Conservation (phyloP, 768 basidiomycete genomes). For the Tephrocybe sp. region DNA sequence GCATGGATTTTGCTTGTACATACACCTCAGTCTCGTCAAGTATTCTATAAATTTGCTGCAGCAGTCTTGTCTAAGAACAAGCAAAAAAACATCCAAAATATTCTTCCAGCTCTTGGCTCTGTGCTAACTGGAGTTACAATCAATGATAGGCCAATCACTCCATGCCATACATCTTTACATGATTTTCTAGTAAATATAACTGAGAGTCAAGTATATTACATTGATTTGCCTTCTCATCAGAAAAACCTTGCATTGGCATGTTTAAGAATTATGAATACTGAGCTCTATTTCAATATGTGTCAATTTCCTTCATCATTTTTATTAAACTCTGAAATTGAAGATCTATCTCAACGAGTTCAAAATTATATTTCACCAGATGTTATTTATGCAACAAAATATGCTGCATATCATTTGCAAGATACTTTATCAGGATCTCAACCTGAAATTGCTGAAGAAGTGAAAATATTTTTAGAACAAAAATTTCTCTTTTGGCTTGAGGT, state of each 20-base stretch:
- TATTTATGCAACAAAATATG: constrained; percentile 8
- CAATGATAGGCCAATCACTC: background rate
- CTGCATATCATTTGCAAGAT: constrained; percentile 9
- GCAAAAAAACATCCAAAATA: background rate
- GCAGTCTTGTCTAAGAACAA: background rate
- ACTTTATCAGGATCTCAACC: too few species aligned
- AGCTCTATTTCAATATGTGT: constrained; percentile 18
- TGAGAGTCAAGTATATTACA: background rate
- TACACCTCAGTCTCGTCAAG: background rate
- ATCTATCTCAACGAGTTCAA: background rate
- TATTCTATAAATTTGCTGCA: background rate
- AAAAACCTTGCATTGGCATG: background rate
- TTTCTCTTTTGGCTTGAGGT: background rate
- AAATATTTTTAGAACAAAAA: constrained; percentile 1
- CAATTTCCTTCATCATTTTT: constrained; percentile 9
- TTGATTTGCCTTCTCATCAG: background rate
- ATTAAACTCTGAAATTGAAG: constrained; percentile 2
- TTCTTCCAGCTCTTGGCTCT: background rate
- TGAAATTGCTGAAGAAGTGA: background rate
- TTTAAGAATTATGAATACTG: constrained; percentile 5
- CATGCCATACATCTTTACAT: background rate
- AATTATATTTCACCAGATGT: constrained; percentile 3
- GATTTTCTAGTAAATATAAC: background rate
- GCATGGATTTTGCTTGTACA: background rate
- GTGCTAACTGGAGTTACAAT: background rate